Base-by-base conservation (phyloP, 2,329 filamentous ascomycete species). In the Fusarium sp. region DNA sequence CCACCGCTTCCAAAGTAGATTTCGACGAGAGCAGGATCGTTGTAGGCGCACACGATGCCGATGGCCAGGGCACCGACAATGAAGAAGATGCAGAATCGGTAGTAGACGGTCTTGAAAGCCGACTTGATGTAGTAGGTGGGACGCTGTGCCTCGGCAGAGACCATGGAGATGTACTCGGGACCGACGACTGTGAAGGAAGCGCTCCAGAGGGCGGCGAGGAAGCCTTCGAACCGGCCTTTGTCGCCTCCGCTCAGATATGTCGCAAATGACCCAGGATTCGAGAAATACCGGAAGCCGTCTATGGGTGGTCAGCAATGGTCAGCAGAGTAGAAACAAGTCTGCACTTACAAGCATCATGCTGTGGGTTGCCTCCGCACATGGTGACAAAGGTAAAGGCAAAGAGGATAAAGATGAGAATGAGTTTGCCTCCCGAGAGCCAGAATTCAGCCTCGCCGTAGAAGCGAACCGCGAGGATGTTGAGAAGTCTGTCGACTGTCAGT, bases 251-350 rank as follows among this genome's bases (percentile, higher is more conserved):
- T 87, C 65, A 91, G 86, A 64, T 90, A 84, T 71, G 90, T 88
- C 4, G 85, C 87, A 65, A 81, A 80, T 0, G 78, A 43, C 1
- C 90, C 91, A 0, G 92, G 92, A 43, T 89, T 83, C 52, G 85
- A 88, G 91, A 92, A 95, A 80, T 93, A 93, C 54, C 87, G 82
- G 79, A 93, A 93, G 1, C 92, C 92, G 9, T 58, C 35, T 39
- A 20, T 10, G 10, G 18, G 20, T 37, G 16, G 56, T 58, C n/a
- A 57, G 52, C 6, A 35, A 29, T 6, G 9, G 45, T 50, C 20
- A 35, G 4, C 7, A 6, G 2, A 22, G 5, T 18, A 16, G 24
- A 16, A 18, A 11, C 8, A 39, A 8, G 20, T 14, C 5, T 6
- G 31, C 6, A n/a, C 18, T 41, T 24, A 39, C 33, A 87, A 3